These are phyloP conservation scores for Rhytidiadelphus loreus DNA, from an alignment of 225 moss, liverwort and hornwort species.

Conservation along the genomic window DNA sequence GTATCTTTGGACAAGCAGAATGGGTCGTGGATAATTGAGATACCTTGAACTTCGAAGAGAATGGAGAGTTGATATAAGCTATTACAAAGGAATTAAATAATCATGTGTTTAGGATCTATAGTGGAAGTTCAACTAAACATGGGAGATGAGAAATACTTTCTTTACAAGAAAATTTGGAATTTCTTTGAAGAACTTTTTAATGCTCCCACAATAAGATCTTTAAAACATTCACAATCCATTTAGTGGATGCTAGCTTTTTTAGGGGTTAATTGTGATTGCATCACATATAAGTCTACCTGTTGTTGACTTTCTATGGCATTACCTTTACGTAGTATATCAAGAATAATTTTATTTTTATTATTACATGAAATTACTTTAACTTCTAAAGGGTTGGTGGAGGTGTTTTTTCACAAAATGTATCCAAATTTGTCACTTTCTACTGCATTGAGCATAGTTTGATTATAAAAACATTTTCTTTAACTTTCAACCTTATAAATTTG, in stretches of 20 bases:
- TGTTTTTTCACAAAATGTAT: background rate
- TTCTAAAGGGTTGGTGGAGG: background rate
- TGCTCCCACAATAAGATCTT: background rate
- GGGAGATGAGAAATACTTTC: background rate
- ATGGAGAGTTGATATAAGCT: background rate
- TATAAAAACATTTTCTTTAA: background rate
- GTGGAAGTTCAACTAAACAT: background rate
- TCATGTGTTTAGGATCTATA: background rate
- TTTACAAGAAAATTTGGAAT: background rate
- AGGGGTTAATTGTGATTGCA: background rate
- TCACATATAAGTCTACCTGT: background rate
- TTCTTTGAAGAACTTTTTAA: background rate
- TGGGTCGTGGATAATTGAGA: too few species aligned
- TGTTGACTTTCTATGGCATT: background rate
- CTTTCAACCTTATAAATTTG: background rate
- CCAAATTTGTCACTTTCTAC: accelerated
- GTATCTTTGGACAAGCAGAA: too few species aligned
- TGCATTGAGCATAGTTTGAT: background rate
- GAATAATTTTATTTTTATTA: background rate
- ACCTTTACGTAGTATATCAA: background rate
- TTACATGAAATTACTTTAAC: background rate
- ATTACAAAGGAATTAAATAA: background rate
- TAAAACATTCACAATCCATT: background rate
- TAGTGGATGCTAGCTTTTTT: background rate
- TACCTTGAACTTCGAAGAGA: too few species aligned